Base-by-base conservation (phyloP, 2,329 filamentous ascomycete species). In the Pseudocercospora crystallina region DNA sequence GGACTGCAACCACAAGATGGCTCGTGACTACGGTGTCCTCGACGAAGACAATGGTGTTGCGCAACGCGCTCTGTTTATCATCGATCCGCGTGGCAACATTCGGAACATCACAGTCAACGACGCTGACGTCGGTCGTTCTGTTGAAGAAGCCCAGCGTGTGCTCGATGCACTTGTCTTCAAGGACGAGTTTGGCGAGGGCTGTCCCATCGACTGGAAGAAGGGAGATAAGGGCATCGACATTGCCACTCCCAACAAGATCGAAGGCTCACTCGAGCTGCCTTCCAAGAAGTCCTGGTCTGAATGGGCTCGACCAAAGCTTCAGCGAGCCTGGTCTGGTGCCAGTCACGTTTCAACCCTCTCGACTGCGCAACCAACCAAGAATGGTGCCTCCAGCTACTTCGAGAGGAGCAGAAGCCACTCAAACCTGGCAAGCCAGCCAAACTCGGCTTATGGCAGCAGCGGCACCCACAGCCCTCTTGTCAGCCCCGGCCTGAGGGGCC, bases 71-170 rank as follows among this genome's bases (percentile, higher is more conserved):
- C 73, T 85, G 39, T 86, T 85, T 73, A 76, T 86, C 70, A 84
- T 85, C 62, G 83, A 86, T 65, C 81, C 82, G 53, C 79, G 80
- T 68, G 82, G 82, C 48, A 68, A 76, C 26, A 72, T 85, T 20
- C 71, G 82, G 56, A 60, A 82, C 75, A 82, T 85, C 67, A 84
- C 82, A 55, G 74, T 85, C 73, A 85, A 85, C 70, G 82, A 85
- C 62, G 75, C 84, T 30, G 80, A 82, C 54, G 81, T 85, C 57
- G 82, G 83, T 53, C 80, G 83, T 59, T 77, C 79, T 59, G 83
- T 85, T 47, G 80, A 84, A 65, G 83, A 86, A 72, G 79, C 80
- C 2, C 74, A 84, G 60, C 80, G 83, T 34, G 67, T 79, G 31
- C 69, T 80, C 47, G 77, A 80, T 53, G 77, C 77, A 20, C 74